Percentiles rank a stretch among this genome's conserved stretches.
These are phyloP conservation scores for Rhodotorula sp. DNA, from an alignment of 1,284 basidiomycete species.

Conservation along the genomic window DNA sequence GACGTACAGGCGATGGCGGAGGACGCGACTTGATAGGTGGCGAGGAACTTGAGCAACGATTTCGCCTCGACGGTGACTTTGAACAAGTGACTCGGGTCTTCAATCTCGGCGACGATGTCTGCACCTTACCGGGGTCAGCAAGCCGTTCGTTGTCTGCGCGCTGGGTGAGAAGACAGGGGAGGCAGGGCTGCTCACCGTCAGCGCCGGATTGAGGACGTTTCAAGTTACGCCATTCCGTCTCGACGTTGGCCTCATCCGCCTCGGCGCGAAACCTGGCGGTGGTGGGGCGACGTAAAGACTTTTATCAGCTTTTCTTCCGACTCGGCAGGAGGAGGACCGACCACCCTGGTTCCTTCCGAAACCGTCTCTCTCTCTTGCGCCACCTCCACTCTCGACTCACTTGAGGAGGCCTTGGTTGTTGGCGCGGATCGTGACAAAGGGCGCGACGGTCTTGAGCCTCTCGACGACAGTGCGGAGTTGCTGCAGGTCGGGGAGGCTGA, in stretches of 20 bases:
- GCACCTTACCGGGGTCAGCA: no score
- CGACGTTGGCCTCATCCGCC: slow-evolving; percentile 42
- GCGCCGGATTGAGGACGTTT: slow-evolving; percentile 41
- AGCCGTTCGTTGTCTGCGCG: no score
- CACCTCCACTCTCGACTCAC: slow-evolving; percentile 1
- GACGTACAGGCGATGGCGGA: slow-evolving; percentile 46
- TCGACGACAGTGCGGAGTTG: slow-evolving; percentile 46
- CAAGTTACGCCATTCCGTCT: slow-evolving; percentile 47
- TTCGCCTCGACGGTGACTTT: slow-evolving; percentile 46
- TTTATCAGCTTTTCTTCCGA: no score
- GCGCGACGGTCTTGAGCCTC: slow-evolving; percentile 45
- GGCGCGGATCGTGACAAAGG: slow-evolving; percentile 29
- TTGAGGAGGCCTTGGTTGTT: slow-evolving; percentile 34
- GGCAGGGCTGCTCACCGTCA: slow-evolving; percentile 12
- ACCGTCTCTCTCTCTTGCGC: no score
- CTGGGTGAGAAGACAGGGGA: no score
- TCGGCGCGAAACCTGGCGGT: slow-evolving; percentile 25
- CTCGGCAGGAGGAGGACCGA: no score
- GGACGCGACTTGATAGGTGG: slow-evolving; percentile 44
- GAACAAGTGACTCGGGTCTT: slow-evolving; percentile 31
- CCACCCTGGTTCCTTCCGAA: no score
- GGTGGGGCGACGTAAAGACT: neutral
- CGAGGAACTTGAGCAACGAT: slow-evolving; percentile 46
- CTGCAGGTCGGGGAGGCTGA: slow-evolving; percentile 45
- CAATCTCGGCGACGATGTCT: slow-evolving; percentile 11